Evolutionary conservation across 1,284 basidiomycete genomes (phyloP), one percentile per base, ranked within the genome.

Genomic region (Ganoderma multipileum): DNA sequence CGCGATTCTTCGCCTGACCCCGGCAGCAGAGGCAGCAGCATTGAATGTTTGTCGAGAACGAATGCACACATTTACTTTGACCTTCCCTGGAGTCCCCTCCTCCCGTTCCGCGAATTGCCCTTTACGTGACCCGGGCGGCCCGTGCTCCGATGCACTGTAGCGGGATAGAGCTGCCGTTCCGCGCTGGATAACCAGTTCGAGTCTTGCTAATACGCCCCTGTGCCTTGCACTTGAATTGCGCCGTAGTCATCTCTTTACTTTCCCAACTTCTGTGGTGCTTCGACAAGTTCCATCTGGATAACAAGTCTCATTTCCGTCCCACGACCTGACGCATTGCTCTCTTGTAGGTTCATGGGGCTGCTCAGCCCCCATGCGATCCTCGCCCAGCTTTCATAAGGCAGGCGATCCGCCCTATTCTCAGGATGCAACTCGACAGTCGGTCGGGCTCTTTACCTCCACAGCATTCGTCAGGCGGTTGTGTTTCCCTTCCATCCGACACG

Each of bases 221-320:
- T 58, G 55, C 55, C 55, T 58, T 58, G 55, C n/a, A 38, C 8
- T 33, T 5, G 55, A 38, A 28, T 20, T 36, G 36, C 55, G 18
- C n/a, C n/a, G 33, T 28, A 38, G 55, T 7, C 20, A 26, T 50
- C 23, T 50, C 28, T 33, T 38, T 38, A 18, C 18, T 33, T 47
- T 42, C 61, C 14, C 18, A 14, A 16, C 20, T 62, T 50, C 61
- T 62, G 16, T 18, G 8, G 47, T 28, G 41, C 39, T 61, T 47
- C 30, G 14, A 42, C 5, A 58, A 38, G 9, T 42, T 28, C 59
- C 14, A 42, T 38, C 36, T 23, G 33, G 36, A 26, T 42, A 12
- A 26, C 59, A 23, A 30, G 59, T 16, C 39, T 61, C 59, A 61
- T 61, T 44, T 61, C 59, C 59, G 59, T 38, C 41, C 41, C 26